A percentile compares a stretch with the other conserved stretches of the same genome.
phyloP scores from a whole-genome alignment of 1,284 basidiomycete species.

The Apiotrichum sp. region DNA sequence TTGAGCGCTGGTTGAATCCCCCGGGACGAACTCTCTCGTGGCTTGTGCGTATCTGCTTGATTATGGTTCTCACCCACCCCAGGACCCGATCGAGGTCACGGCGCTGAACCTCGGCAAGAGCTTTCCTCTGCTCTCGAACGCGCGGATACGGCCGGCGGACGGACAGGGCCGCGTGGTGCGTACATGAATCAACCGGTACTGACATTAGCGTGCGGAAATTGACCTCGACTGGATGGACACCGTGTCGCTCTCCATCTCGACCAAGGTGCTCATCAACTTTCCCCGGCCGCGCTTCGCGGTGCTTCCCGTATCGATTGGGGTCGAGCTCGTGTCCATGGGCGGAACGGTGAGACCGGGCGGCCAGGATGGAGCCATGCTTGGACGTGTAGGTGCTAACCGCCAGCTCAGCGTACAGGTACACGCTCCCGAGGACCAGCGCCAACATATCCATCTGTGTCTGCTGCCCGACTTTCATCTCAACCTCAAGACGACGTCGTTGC shows the following conservation, averaged over 20 bases:
- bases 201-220: conserved; percentile 50
- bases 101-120: conserved; percentile 52
- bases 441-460: conserved; percentile 51
- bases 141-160: conserved; percentile 53
- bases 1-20: conserved; percentile 47
- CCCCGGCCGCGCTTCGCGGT: conserved; percentile 55
- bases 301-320: conserved; percentile 52
- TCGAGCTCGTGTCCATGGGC: conserved; percentile 52
- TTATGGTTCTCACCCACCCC: neutral
- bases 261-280: conserved; percentile 54
- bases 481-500: conserved; percentile 51
- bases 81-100: conserved; percentile 53
- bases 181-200: neutral
- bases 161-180: conserved; percentile 50
- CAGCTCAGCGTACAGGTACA: conserved; percentile 41
- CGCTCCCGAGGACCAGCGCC: conserved; percentile 34
- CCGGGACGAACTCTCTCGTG: conserved; percentile 32
- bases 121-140: conserved; percentile 52
- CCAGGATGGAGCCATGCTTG: neutral
- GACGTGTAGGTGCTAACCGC: conserved; percentile 6
- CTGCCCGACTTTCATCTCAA: conserved; percentile 55
- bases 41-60: conserved; percentile 28
- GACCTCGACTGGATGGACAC: conserved; percentile 55
- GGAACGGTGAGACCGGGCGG: conserved; percentile 47
- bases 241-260: conserved; percentile 52